A percentile compares a stretch with the other conserved stretches of the same genome.
These are phyloP conservation scores for Echium plantagineum DNA, from an alignment of 257 asterid genomes.

Conservation along the genomic window DNA sequence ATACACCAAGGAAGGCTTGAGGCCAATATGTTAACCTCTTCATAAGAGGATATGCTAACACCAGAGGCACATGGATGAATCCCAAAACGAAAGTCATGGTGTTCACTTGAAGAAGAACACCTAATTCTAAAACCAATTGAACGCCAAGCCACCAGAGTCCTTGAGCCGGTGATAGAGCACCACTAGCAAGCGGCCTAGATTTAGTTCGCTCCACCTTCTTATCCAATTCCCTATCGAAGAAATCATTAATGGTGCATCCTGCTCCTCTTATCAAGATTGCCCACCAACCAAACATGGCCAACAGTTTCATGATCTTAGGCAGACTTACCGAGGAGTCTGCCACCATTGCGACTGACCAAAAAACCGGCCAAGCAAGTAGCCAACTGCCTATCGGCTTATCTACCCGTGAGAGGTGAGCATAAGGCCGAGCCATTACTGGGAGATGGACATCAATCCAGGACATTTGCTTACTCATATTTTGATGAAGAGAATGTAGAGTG, in stretches of 20 bases:
- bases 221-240: constrained; percentile 76
- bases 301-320: constrained; percentile 58
- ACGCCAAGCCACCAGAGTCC: neutral
- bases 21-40: constrained; percentile 2
- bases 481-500: no score
- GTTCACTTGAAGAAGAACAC: neutral
- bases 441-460: constrained; percentile 66
- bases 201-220: constrained; percentile 32
- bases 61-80: neutral
- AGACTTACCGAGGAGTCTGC: constrained; percentile 48
- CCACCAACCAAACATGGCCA: constrained; percentile 68
- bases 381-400: constrained; percentile 84
- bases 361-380: constrained; percentile 89
- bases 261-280: constrained; percentile 79
- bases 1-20: neutral
- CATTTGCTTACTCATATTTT: constrained; percentile 1
- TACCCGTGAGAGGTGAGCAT: constrained; percentile 64
- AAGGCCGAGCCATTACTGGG: constrained; percentile 49
- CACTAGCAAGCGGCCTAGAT: constrained; percentile 1
- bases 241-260: constrained; percentile 76
- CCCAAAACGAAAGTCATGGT: neutral
- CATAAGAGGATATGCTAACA: constrained; percentile 1
- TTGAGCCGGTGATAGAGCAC: neutral
- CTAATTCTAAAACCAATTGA: neutral
- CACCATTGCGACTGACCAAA: constrained; percentile 79